Evolutionary conservation across 345 rosid genomes (phyloP).

Genomic region (Hypericum androsaemum): DNA sequence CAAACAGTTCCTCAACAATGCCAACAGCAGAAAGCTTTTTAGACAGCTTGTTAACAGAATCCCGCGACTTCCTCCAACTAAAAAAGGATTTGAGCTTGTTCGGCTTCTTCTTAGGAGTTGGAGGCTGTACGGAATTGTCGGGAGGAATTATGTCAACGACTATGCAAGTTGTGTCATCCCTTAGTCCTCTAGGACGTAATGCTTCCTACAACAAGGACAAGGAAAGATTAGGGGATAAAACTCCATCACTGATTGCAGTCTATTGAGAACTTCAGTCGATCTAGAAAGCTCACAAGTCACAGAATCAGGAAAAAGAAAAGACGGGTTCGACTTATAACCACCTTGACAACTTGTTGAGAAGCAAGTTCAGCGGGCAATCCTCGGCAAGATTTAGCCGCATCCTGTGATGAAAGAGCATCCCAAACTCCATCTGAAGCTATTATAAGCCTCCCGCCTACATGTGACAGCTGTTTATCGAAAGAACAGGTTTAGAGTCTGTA

Average conservation of each 20-base stretch:
- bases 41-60: slow-evolving; percentile 42
- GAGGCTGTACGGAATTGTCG: slow-evolving; percentile 31
- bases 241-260: background rate
- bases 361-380: slow-evolving; percentile 88
- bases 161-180: slow-evolving; percentile 88
- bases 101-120: slow-evolving; percentile 46
- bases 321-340: slow-evolving; percentile 11
- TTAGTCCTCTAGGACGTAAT: slow-evolving; percentile 63
- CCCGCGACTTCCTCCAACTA: slow-evolving; percentile 42
- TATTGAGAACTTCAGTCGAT: background rate
- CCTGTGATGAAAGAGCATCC: slow-evolving; percentile 79
- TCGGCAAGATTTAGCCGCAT: slow-evolving; percentile 60
- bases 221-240: background rate
- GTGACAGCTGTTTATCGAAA: slow-evolving; percentile 44
- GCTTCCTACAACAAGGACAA: slow-evolving; percentile 51
- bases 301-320: background rate
- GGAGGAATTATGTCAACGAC: slow-evolving; percentile 86
- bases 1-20: slow-evolving; percentile 84
- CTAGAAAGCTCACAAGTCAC: background rate
- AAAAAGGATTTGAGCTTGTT: slow-evolving; percentile 48
- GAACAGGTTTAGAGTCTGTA: slow-evolving; percentile 14
- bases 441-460: slow-evolving; percentile 78
- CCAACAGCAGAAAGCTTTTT: slow-evolving; percentile 64
- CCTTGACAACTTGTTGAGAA: slow-evolving; percentile 88
- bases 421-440: slow-evolving; percentile 93